Evolutionary conservation across 257 asterid genomes (phyloP).

Genomic region (Solanum sparsipilum): DNA sequence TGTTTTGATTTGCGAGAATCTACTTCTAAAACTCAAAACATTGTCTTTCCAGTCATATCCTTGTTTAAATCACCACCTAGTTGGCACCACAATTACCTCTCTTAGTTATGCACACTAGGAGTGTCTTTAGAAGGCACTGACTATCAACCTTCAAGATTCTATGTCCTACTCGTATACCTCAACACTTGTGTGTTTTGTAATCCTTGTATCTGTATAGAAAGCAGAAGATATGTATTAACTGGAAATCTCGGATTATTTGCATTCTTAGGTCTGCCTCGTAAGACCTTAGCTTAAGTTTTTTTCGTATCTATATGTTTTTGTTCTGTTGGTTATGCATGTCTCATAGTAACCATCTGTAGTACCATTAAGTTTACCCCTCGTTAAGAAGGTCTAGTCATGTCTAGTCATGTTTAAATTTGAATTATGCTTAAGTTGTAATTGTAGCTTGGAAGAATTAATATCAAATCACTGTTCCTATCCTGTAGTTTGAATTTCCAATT

Average conservation of each 20-base stretch:
- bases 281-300: not conserved
- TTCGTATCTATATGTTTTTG: not conserved
- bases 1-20: not conserved
- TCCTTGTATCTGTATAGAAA: not conserved
- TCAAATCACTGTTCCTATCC: not conserved
- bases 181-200: not conserved
- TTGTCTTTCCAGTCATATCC: not conserved
- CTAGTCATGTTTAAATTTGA: not conserved
- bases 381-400: not conserved
- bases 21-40: not conserved
- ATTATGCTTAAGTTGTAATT: not conserved
- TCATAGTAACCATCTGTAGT: not conserved
- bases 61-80: not conserved
- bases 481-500: not conserved
- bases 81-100: not conserved
- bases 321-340: not conserved
- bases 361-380: not conserved
- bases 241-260: not conserved
- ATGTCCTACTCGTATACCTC: not conserved
- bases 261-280: not conserved
- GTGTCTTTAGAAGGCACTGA: not conserved
- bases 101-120: not conserved
- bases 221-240: not conserved
- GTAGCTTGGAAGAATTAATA: not conserved
- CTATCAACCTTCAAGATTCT: not conserved